These are phyloP conservation scores for Sporopachydermia cereana DNA, from an alignment of 1,139 yeast species.

Conservation along the genomic window DNA sequence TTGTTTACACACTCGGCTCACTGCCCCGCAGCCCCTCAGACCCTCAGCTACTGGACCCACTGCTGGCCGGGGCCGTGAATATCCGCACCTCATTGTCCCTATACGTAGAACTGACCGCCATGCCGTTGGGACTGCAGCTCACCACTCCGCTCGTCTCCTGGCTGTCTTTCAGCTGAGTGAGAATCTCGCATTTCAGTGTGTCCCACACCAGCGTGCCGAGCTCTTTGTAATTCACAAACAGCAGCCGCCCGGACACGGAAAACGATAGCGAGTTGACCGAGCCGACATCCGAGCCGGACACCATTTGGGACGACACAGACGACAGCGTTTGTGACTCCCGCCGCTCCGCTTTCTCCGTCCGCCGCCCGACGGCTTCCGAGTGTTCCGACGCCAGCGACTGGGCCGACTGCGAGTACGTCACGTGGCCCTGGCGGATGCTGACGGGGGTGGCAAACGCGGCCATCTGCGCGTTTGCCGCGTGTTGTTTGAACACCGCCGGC, in stretches of 20 bases:
- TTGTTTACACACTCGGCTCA: no score
- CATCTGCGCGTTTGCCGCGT: no score
- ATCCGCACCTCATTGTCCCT: slow-evolving; percentile 60
- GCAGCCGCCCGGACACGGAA: slow-evolving; percentile 62
- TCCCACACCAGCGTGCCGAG: slow-evolving; percentile 76
- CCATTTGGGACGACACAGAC: slow-evolving; percentile 30
- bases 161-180: slow-evolving; percentile 54
- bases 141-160: slow-evolving; percentile 52
- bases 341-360: slow-evolving; percentile 11
- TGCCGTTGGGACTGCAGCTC: slow-evolving; percentile 61
- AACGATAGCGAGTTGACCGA: slow-evolving; percentile 55
- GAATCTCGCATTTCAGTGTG: slow-evolving; percentile 47
- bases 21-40: no score
- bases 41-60: neutral
- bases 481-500: neutral
- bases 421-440: no score
- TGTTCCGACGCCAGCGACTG: neutral
- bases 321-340: slow-evolving; percentile 34
- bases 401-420: neutral
- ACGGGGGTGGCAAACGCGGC: neutral
- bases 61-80: slow-evolving; percentile 37
- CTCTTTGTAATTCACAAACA: slow-evolving; percentile 70
- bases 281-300: neutral
- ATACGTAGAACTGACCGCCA: slow-evolving; percentile 58
- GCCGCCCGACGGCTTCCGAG: neutral